These are phyloP conservation scores for Suillus plorans DNA, from an alignment of 768 basidiomycete genomes.

Conservation along the genomic window DNA sequence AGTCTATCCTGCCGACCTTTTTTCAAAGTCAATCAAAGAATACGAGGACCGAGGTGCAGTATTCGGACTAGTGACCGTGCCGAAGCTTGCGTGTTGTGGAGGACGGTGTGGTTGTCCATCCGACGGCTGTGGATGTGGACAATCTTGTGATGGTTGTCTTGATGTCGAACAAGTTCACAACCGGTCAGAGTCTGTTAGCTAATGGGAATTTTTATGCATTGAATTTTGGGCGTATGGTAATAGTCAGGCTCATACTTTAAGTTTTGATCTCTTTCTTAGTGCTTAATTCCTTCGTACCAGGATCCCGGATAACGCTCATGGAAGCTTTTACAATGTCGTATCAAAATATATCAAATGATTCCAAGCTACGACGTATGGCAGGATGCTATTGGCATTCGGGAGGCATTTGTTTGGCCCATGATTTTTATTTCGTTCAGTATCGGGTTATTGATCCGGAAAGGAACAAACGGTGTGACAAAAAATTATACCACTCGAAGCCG, in stretches of 20 bases:
- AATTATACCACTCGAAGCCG: not conserved
- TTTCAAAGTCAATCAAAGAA: constrained; percentile 32
- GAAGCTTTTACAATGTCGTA: not conserved
- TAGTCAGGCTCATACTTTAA: not conserved
- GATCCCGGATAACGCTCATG: not conserved
- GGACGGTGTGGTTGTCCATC: constrained; percentile 59
- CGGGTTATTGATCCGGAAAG: not conserved
- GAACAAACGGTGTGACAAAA: not conserved
- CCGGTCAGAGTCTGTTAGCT: not conserved
- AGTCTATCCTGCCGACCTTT: constrained; percentile 41
- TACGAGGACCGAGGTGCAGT: constrained; percentile 40
- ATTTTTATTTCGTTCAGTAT: not conserved
- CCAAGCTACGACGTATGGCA: not conserved
- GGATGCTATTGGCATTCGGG: not conserved
- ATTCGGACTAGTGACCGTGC: constrained; percentile 54
- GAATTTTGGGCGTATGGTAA: not conserved
- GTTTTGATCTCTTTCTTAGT: not conserved
- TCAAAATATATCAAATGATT: not conserved
- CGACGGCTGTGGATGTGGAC: constrained; percentile 55
- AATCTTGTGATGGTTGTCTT: constrained; percentile 56
- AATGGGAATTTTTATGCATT: not conserved
- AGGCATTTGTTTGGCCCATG: not conserved
- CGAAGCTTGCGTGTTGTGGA: constrained; percentile 68
- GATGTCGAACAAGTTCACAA: constrained; percentile 4
- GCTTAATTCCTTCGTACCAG: not conserved